Percentiles rank a stretch among this genome's conserved stretches.
Conservation (phyloP, 306 rosid genomes). For the Cucumis sativus region Cucumber_9930_V3 NC_026655.2:8393501-8394000, state of each 20-base stretch:
- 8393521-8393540: too few relatives aligned
- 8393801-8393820: neutral
- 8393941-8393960: neutral
- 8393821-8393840: neutral
- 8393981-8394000: neutral
- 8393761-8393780: neutral
- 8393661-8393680: neutral
- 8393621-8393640: too few relatives aligned
- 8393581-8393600: too few relatives aligned
- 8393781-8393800: neutral
- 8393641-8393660: too few relatives aligned
- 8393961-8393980: neutral
- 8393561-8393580: too few relatives aligned
- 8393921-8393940: neutral
- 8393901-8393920: neutral
- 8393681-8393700: neutral
- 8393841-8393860: neutral
- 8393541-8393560: too few relatives aligned
- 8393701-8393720: neutral
- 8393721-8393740: neutral
- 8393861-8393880: neutral
- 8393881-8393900: neutral
- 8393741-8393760: neutral
- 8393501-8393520: too few relatives aligned
- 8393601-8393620: too few relatives aligned